Evolutionary conservation across 345 rosid genomes (phyloP).

Genomic region (Sapria himalayana): DNA sequence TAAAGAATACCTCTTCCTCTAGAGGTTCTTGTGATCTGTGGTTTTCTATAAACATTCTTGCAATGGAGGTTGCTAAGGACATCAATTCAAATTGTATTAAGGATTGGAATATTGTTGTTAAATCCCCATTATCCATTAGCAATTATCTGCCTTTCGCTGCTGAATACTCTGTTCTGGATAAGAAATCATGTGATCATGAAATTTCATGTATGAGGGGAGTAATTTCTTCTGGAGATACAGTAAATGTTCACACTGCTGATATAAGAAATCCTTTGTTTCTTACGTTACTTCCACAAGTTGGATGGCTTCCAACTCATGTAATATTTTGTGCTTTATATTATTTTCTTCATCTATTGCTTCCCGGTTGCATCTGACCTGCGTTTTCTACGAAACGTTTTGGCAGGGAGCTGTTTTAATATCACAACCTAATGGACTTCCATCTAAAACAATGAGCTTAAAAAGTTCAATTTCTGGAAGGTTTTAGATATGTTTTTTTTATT

Average conservation of each 20-base stretch:
- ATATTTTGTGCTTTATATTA: slow-evolving; percentile 10
- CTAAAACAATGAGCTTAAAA: slow-evolving; percentile 57
- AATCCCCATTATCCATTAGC: slow-evolving; percentile 60
- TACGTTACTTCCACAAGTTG: slow-evolving; percentile 63
- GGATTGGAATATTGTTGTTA: slow-evolving; percentile 76
- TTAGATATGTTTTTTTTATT: too few species aligned
- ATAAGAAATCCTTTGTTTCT: slow-evolving; percentile 48
- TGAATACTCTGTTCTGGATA: slow-evolving; percentile 63
- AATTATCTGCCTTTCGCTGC: slow-evolving; percentile 73
- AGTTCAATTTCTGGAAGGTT: slow-evolving; percentile 89
- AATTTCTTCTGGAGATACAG: slow-evolving; percentile 42
- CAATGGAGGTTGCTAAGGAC: slow-evolving; percentile 68
- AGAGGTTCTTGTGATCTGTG: slow-evolving; percentile 29
- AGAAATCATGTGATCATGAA: slow-evolving; percentile 43
- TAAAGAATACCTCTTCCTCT: slow-evolving; percentile 42
- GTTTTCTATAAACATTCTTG: slow-evolving; percentile 67
- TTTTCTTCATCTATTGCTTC: slow-evolving; percentile 2
- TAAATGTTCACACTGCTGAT: slow-evolving; percentile 56
- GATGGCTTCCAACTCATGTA: slow-evolving; percentile 74
- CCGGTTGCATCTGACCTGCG: slow-evolving; percentile 3
- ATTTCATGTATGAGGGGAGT: slow-evolving; percentile 44
- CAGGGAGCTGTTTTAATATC: slow-evolving; percentile 87
- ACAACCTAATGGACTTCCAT: slow-evolving; percentile 52
- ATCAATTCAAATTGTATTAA: slow-evolving; percentile 52
- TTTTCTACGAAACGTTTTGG: slow-evolving; percentile 4